A percentile compares a stretch with the other conserved stretches of the same genome.
phyloP scores from a whole-genome alignment of 257 asterid species.

The Fraxinus cuspidata region DNA sequence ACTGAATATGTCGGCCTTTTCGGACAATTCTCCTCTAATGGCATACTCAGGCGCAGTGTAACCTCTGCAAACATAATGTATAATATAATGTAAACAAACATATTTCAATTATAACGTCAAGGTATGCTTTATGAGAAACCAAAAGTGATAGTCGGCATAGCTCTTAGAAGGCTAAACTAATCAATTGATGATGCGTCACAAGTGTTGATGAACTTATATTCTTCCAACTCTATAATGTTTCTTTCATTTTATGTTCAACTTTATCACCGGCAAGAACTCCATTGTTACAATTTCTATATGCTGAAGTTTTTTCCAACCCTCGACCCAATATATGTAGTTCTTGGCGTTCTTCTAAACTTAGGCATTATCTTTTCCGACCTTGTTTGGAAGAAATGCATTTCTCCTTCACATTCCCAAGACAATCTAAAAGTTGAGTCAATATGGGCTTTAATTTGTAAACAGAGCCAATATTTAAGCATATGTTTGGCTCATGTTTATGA shows the following conservation, averaged over 20 bases:
- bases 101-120: not conserved
- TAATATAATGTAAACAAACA: not conserved
- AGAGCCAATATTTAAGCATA: no score
- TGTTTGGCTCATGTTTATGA: no score
- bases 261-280: not conserved
- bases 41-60: conserved; percentile 87
- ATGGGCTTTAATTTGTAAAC: not conserved
- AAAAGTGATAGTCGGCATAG: not conserved
- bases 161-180: not conserved
- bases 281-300: not conserved
- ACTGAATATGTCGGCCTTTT: conserved; percentile 81
- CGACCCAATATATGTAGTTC: not conserved
- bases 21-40: conserved; percentile 69
- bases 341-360: not conserved
- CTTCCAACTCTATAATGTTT: not conserved
- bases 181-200: not conserved
- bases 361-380: not conserved
- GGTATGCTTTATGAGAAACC: not conserved
- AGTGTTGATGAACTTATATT: not conserved
- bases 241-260: not conserved
- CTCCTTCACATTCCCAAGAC: not conserved
- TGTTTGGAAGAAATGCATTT: not conserved
- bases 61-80: conserved; percentile 43
- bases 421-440: not conserved
- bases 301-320: not conserved